These are phyloP conservation scores for Mycotypha africana DNA, from an alignment of 371 early-diverging fungal genomes.

Conservation along the genomic window DNA sequence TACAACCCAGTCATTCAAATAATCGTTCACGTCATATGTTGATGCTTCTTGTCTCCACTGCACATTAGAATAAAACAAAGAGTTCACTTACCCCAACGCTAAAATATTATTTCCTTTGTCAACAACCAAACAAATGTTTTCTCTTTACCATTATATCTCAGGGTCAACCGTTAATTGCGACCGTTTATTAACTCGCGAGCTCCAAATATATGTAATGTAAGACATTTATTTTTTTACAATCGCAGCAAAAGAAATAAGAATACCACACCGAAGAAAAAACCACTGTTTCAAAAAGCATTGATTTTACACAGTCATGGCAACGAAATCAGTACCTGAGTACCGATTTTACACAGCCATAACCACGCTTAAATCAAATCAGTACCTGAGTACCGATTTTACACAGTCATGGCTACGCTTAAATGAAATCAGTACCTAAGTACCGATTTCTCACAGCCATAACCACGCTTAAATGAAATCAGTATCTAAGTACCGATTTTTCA, in stretches of 20 bases:
- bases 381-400: not conserved
- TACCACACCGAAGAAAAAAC: not conserved
- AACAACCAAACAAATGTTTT: constrained; percentile 5
- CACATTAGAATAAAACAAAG: constrained; percentile 2
- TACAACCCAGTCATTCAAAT: constrained; percentile 2
- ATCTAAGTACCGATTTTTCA: no score
- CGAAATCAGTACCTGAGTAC: not conserved
- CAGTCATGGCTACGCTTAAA: no score
- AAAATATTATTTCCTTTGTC: constrained; percentile 5
- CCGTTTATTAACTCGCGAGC: constrained; percentile 4
- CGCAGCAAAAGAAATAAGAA: not conserved
- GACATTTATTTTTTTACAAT: not conserved
- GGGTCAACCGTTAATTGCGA: constrained; percentile 1
- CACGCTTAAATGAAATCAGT: no score
- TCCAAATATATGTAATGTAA: constrained; percentile 1
- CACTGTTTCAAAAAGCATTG: not conserved
- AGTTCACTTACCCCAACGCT: constrained; percentile 2
- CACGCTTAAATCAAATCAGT: not conserved
- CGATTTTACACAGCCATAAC: not conserved
- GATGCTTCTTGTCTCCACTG: constrained; percentile 4
- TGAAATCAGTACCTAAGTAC: no score
- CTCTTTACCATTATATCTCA: constrained; percentile 3
- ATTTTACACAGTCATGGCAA: not conserved
- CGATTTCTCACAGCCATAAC: no score
- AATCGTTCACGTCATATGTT: constrained; percentile 2